Evolutionary conservation across 257 asterid species (phyloP), one percentile per base, ranked within the genome.

Genomic region (Fraxinus quadrangulata): DNA sequence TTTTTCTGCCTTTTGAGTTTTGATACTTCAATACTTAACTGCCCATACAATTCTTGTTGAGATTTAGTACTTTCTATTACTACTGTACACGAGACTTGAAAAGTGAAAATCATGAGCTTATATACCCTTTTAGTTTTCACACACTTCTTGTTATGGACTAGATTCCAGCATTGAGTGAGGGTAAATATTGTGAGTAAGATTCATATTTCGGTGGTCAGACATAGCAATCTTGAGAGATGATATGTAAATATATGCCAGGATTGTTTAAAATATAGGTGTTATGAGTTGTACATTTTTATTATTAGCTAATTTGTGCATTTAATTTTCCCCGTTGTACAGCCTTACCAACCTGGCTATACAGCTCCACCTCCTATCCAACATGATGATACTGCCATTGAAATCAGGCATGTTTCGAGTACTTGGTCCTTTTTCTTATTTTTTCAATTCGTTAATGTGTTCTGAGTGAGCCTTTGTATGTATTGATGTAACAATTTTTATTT

Each of bases 261-360:
- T 63, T 63, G 69, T 24, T 10, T 26, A 63, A 34, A 9, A 63
- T 26, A 3, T 23, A 63, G 69, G 17, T 63, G 34, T 26, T 63
- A 10, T 24, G 36, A 24, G 14, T 24, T n/a, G 69, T 7, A 59
- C 4, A 9, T 59, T 8, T 23, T n/a, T 59, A 10, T 63, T 24
- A 10, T 24, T 24, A 24, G 69, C 69, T 63, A 23, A 63, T 63
- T 3, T 63, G 36, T 63, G 33, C 69, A 63, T 72, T 37, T 1
- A 7, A 36, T 40, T 26, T 85, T 76, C n/a, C 63, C 73, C 65
- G 11, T 59, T 56, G 68, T 83, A 77, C 87, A 85, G 90, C 75
- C 86, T 67, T 87, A 81, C 75, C 87, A 85, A 59, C 89, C 90
- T 49, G 88, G 88, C 72, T 87, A 87, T 79, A 85, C 86, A 77